Evolutionary conservation across 2,329 filamentous ascomycete species (phyloP), one percentile per base, ranked within the genome.

Genomic region (Beauveria rudraprayagi): DNA sequence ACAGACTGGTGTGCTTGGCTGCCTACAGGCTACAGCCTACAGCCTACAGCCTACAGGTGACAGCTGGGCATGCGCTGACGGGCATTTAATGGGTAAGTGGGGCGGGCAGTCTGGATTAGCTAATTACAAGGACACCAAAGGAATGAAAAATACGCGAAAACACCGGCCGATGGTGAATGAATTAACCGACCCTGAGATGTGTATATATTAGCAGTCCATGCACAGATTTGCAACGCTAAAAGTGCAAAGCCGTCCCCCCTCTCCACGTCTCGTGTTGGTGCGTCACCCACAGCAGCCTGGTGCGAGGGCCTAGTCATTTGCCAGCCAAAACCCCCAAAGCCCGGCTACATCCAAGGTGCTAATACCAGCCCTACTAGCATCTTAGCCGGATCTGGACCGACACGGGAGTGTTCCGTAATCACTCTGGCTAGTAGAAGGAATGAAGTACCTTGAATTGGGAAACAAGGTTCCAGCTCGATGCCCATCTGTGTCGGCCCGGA

Each of bases 351-450:
- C 17, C n/a, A 19, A n/a, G 19, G 44, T 19, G 17, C 19, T 1
- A 22, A 30, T 17, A 30, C 43, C 55, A 48, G 44, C 55, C 44
- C 19, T 40, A 37, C 34, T 37, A 57, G 44, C 43, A 56, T 37
- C 28, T 10, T 16, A 22, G 26, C 43, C 30, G 10, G 8, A 57
- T 47, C 44, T 47, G 19, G 30, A n/a, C 41, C 14, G 28, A 44
- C 55, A 40, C 43, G 55, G 55, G 30, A n/a, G 19, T 40, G 2
- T 24, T 5, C 55, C 55, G 55, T 57, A 57, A 57, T 57, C 55
- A 57, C 10, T 10, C 9, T 16, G 3, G 3, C 19, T 3, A 17
- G 55, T 14, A 16, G 14, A 17, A 14, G 19, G 4, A 14, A 48
- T 4, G n/a, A 7, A 1, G 11, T 11, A 48, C 43, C 16, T 57